A percentile compares a stretch with the other conserved stretches of the same genome.
Conservation (phyloP, 371 early-diverging fungal genomes). For the Apophysomyces variabilis region DNA sequence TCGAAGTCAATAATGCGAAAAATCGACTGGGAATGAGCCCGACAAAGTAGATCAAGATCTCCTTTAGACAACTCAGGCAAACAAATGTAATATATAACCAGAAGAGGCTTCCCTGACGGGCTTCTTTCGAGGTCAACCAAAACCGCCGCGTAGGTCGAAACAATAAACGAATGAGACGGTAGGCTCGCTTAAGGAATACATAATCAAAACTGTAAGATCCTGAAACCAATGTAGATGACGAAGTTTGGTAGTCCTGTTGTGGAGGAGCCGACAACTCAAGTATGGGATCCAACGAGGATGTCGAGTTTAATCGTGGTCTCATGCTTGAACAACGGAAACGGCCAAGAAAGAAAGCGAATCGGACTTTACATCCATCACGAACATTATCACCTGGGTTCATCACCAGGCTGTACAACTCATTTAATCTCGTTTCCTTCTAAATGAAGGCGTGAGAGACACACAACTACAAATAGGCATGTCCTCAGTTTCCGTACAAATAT, state of each 20-base stretch:
- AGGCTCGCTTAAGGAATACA: slow-evolving; percentile 51
- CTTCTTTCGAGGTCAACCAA: slow-evolving; percentile 31
- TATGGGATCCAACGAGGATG: slow-evolving; percentile 10
- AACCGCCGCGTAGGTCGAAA: slow-evolving; percentile 26
- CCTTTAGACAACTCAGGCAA: slow-evolving; percentile 47
- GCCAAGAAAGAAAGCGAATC: no score
- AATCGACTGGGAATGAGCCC: slow-evolving; percentile 76
- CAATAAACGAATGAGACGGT: slow-evolving; percentile 47
- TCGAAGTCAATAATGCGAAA: slow-evolving; percentile 69
- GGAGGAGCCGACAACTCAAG: slow-evolving; percentile 15
- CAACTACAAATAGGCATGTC: no score
- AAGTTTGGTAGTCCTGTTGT: neutral
- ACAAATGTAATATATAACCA: slow-evolving; percentile 58
- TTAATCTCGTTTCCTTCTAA: no score
- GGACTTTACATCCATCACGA: no score
- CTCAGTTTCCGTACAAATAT: no score
- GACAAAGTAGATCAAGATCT: slow-evolving; percentile 70
- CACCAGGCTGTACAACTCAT: no score
- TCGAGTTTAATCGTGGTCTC: slow-evolving; percentile 9
- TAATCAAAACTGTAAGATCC: slow-evolving; percentile 53
- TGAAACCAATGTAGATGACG: neutral
- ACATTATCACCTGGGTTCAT: no score
- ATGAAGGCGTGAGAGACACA: no score
- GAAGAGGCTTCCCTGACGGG: slow-evolving; percentile 36
- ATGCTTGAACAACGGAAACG: neutral